Evolutionary conservation across 192 early-diverging fungal species (phyloP), one percentile per base, ranked within the genome.

Genomic region (Glomus cerebriforme): DNA sequence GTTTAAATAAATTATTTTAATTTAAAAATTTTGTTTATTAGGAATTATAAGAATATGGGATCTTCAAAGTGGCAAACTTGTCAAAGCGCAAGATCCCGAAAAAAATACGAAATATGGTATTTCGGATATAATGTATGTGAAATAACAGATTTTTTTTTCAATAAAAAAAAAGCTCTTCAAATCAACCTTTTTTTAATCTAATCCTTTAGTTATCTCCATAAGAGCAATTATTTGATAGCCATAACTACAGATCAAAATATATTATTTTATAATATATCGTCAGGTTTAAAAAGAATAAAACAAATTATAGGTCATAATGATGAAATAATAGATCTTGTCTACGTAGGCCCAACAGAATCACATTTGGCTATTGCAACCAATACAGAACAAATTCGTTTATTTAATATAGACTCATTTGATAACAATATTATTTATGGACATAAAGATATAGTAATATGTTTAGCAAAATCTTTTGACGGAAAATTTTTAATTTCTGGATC

Each of bases 271-370:
- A 76, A 88, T 22, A 81, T 92, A 13, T 69, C 77, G 12, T 79
- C 83, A 13, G 78, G 81, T 45, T 79, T 94, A 27, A 85, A 89
- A 79, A 88, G 91, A 4, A 82, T 87, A 26, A 93, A 92, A 75
- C 94, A 96, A 82, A 92, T 98, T 82, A 92, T 95, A 7, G 98
- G 98, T 45, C 96, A 96, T 83, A 98, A 98, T 77, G 95, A 99
- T 74, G 98, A 99, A 77, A 90, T 99, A 39, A 91, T 98, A 17
- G 96, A 96, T 80, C 79, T 98, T 63, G 84, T 84, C 1, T 94
- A 94, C 54, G 85, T 96, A n/a, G 96, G 94, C 26, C 81, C 86
- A 26, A 81, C 89, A 7, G 92, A 97, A 68, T 79, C 66, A 1
- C 89, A 94, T 73, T 75, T 98, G 79, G 96, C 94, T 17, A 95